Percentiles rank a stretch among this genome's conserved stretches.
Evolutionary conservation across 1,284 basidiomycete genomes (phyloP).

Genomic region (Tilletia horrida): DNA sequence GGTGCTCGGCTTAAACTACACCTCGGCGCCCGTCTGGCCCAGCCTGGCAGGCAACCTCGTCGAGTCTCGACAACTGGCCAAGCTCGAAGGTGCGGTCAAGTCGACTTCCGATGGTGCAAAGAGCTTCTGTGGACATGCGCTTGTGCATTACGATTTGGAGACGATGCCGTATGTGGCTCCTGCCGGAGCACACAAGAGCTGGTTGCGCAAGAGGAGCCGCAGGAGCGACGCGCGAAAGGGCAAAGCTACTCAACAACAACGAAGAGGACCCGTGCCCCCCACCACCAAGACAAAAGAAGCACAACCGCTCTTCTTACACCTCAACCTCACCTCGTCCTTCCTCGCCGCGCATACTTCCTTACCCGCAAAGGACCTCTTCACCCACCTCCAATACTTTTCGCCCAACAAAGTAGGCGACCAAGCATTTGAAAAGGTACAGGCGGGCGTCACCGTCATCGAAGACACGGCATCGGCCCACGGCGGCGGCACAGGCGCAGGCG

Average conservation of each 20-base stretch:
- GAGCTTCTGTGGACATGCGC: conserved; percentile 9
- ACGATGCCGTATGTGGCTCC: not conserved
- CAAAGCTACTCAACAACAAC: no score
- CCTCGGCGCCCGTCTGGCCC: conserved; percentile 11
- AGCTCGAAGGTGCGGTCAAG: not conserved
- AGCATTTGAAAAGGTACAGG: conserved; percentile 2
- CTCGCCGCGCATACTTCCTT: not conserved
- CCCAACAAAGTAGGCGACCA: conserved; percentile 5
- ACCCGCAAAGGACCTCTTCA: not conserved
- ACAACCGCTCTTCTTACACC: conserved; percentile 7
- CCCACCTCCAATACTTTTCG: not conserved
- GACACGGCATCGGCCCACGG: not conserved
- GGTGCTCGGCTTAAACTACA: conserved; percentile 15
- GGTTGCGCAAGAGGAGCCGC: not conserved
- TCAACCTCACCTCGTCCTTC: conserved; percentile 10
- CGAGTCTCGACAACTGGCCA: no score
- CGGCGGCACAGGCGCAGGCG: not conserved
- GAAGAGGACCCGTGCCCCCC: not conserved
- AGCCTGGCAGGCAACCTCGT: conserved; percentile 13
- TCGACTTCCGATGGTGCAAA: not conserved
- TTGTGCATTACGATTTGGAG: not conserved
- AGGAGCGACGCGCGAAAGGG: no score
- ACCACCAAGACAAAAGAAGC: not conserved
- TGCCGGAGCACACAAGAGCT: not conserved
- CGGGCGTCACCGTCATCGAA: not conserved